phyloP scores from a whole-genome alignment of 352 stramenopile genomes.

The Globisporangium irregulare region DNA sequence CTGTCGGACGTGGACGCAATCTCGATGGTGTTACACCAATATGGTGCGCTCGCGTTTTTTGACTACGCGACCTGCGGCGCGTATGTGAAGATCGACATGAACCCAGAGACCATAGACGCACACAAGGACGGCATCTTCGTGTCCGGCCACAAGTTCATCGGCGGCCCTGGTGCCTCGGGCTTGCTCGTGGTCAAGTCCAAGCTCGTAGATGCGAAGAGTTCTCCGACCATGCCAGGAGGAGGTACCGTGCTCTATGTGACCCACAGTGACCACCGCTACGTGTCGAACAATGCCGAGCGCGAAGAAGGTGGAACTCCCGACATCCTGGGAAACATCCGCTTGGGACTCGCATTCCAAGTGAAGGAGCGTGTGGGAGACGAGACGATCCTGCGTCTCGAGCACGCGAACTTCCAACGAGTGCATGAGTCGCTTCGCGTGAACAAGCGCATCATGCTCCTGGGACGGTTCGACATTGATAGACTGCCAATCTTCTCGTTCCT shows the following conservation, averaged over 20 bases:
- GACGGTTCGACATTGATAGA: conserved; percentile 44
- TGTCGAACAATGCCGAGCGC: conserved; percentile 72
- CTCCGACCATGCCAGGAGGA: conserved; percentile 50
- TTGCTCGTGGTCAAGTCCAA: conserved; percentile 96
- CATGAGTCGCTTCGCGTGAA: conserved; percentile 42
- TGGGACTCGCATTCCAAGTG: conserved; percentile 90
- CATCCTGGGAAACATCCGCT: conserved; percentile 91
- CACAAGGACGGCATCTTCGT: conserved; percentile 96
- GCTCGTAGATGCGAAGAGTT: conserved; percentile 45
- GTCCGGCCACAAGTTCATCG: conserved; percentile 96
- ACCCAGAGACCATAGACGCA: conserved; percentile 69
- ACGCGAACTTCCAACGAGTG: conserved; percentile 31
- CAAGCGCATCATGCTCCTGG: conserved; percentile 88
- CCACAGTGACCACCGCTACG: conserved; percentile 53
- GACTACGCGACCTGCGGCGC: conserved; percentile 95
- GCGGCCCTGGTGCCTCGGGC: conserved; percentile 89
- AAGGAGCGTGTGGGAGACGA: conserved; percentile 64
- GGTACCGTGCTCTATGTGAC: conserved; percentile 59
- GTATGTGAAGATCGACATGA: conserved; percentile 96
- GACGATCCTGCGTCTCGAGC: conserved; percentile 60
- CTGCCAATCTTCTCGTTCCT: conserved; percentile 97
- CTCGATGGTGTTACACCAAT: conserved; percentile 85
- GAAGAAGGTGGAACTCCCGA: conserved; percentile 97
- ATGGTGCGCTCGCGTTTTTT: conserved; percentile 92
- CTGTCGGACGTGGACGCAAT: conserved; percentile 89